These are phyloP conservation scores for Ustilago bromivora DNA, from an alignment of 1,284 basidiomycete species.

Conservation along the genomic window DNA sequence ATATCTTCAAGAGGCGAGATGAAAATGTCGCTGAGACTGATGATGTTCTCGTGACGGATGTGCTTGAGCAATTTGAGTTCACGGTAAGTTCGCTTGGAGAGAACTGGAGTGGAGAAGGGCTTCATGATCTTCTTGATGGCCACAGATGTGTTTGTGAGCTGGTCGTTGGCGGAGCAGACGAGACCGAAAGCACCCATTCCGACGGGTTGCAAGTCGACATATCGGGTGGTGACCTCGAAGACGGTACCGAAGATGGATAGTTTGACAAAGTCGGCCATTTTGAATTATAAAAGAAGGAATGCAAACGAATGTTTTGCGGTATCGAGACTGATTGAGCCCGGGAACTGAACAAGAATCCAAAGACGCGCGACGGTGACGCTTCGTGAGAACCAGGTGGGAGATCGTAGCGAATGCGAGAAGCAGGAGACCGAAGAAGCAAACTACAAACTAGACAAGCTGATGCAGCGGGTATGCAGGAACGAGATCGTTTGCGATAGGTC, in stretches of 20 bases:
- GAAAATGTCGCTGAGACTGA: constrained; percentile 98
- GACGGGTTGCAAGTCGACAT: constrained; percentile 99
- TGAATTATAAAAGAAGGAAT: constrained; percentile 6
- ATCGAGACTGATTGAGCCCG: neutral
- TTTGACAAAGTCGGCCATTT: constrained; percentile 83
- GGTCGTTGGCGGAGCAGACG: constrained; percentile 90
- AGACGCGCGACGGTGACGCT: neutral
- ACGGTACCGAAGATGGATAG: constrained; percentile 98
- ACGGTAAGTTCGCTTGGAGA: constrained; percentile 96
- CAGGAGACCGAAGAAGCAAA: neutral
- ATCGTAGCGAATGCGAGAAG: neutral
- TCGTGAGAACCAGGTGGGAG: neutral
- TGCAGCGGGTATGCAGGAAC: neutral
- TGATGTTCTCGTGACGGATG: constrained; percentile 99
- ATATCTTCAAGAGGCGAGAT: constrained; percentile 95
- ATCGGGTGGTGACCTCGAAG: constrained; percentile 83
- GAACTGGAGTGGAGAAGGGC: constrained; percentile 96
- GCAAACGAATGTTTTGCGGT: neutral
- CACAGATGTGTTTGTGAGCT: constrained; percentile 91
- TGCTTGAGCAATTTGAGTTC: constrained; percentile 99
- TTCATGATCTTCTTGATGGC: constrained; percentile 99
- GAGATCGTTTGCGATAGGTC: neutral
- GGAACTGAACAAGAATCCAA: neutral
- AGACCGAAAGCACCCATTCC: constrained; percentile 85
- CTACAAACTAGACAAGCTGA: constrained; percentile 6